phyloP scores from a whole-genome alignment of 257 asterid genomes.

The Solanum phureja region DNA sequence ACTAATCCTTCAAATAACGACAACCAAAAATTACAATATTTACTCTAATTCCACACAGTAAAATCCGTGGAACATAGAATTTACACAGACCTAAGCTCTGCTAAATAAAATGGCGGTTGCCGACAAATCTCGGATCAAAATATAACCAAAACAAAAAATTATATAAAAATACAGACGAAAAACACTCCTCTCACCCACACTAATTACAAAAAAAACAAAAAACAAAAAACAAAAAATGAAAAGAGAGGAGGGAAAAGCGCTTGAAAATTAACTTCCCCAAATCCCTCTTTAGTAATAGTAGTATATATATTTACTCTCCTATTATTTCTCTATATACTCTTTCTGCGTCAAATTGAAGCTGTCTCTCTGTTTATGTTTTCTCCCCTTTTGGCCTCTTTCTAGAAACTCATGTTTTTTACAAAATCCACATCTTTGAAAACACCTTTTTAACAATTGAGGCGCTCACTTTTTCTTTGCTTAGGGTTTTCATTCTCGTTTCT shows the following conservation, averaged over 20 bases:
- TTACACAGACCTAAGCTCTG: neutral
- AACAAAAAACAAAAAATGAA: neutral
- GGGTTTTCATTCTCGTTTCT: neutral
- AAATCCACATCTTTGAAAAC: neutral
- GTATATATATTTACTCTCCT: neutral
- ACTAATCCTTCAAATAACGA: neutral
- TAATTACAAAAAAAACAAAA: neutral
- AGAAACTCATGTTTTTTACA: neutral
- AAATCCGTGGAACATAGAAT: neutral
- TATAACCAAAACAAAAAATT: neutral
- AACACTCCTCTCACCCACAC: neutral
- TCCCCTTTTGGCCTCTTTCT: slow-evolving; percentile 3
- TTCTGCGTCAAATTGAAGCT: slow-evolving; percentile 56
- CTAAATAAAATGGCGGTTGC: neutral
- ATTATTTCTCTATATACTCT: slow-evolving; percentile 14
- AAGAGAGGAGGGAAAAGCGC: neutral
- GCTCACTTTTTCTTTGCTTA: neutral
- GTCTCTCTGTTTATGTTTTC: slow-evolving; percentile 18
- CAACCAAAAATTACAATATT: neutral
- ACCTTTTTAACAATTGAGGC: neutral
- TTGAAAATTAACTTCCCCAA: neutral
- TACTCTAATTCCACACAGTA: neutral
- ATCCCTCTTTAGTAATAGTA: neutral
- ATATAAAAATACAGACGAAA: neutral
- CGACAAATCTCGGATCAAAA: neutral